Evolutionary conservation across 1,284 basidiomycete species (phyloP), one percentile per base, ranked within the genome.

Genomic region (Tausonia pullulans): DNA sequence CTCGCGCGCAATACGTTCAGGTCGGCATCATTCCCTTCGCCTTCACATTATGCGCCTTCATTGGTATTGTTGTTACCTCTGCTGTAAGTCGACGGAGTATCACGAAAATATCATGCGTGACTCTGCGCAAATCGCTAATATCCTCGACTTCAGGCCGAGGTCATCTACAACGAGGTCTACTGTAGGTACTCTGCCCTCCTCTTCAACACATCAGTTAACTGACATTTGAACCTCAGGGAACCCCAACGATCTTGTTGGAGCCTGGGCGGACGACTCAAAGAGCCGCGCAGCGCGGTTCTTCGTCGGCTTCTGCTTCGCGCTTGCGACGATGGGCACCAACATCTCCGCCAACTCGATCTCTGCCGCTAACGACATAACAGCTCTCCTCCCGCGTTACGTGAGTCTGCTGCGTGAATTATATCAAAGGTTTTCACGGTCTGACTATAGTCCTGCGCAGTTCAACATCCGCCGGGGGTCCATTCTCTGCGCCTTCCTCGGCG

Each of bases 281-380:
- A 73, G 73, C 4, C 83, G 88, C 50, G 83, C 87, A 0, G 87
- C 86, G 0, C 83, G 85, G 51, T 90, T 90, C 79, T 87, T 90
- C 71, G 83, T 83, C 0, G 78, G 84, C 0, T 82, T 87, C 72
- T 78, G 81, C 40, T 89, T 87, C 74, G 78, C 81, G 8, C 74
- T 89, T 43, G 82, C 84, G 14, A 85, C 84, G 14, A 77, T 88
- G 59, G 87, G 86, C 40, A 67, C 69, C 64, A 68, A 57, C 70
- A 71, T 71, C 67, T 77, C 73, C 43, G 73, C 75, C 66, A 80
- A 89, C 75, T 85, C 83, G 52, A 77, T 90, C 66, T 86, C 84
- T 39, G 86, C 87, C 2, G 87, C 86, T 0, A 90, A 88, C 73
- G 84, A 90, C 73, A 82, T 88, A 78, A 84, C 83, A 14, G 49